A percentile compares a stretch with the other conserved stretches of the same genome.
Evolutionary conservation across 257 asterid species (phyloP).

Genomic region (Ophiorrhiza pumila): DNA sequence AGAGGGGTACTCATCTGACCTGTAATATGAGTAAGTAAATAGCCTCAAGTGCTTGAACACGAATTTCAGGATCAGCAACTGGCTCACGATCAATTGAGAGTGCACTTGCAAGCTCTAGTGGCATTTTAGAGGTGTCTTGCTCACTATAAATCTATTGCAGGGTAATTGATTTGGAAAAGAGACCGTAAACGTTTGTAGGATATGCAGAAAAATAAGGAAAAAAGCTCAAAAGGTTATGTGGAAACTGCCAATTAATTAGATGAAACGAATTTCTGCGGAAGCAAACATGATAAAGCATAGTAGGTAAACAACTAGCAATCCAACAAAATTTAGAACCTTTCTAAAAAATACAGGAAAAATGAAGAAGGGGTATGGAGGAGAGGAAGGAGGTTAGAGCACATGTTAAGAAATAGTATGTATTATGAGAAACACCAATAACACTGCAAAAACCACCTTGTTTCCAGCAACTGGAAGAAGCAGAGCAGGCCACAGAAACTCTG

Average conservation of each 20-base stretch:
- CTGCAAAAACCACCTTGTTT: conserved; percentile 58
- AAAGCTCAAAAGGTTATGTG: not conserved
- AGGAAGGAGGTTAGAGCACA: not conserved
- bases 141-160: conserved; percentile 58
- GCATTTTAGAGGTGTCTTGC: conserved; percentile 87
- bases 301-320: not conserved
- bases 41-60: conserved; percentile 75
- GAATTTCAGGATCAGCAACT: conserved; percentile 69
- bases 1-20: conserved; percentile 37
- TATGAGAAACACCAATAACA: not conserved
- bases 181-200: not conserved
- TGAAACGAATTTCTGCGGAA: not conserved
- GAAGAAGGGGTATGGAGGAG: not conserved
- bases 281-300: not conserved
- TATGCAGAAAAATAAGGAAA: not conserved
- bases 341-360: too few relatives aligned
- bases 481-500: conserved; percentile 98
- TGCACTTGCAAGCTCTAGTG: conserved; percentile 86
- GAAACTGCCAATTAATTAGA: not conserved
- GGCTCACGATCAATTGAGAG: conserved; percentile 93
- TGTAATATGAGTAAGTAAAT: conserved; percentile 74
- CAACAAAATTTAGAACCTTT: too few relatives aligned
- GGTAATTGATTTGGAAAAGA: conserved; percentile 4
- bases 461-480: conserved; percentile 94
- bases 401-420: not conserved